These are phyloP conservation scores for Botrytis tulipae DNA, from an alignment of 2,329 filamentous ascomycete genomes.

Conservation along the genomic window DNA sequence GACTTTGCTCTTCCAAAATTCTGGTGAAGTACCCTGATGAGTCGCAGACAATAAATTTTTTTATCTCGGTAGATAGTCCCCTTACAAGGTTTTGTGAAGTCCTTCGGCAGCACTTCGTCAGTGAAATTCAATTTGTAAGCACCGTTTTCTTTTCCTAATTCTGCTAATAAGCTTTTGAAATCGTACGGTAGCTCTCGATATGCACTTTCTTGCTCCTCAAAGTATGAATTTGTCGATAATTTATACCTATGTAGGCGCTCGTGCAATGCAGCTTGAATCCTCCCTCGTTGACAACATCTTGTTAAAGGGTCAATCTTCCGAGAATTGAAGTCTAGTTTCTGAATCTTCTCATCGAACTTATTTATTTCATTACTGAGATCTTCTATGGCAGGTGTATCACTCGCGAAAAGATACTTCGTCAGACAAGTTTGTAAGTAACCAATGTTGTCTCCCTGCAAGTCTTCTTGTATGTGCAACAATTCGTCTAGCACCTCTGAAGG, in stretches of 20 bases:
- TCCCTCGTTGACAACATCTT: not conserved
- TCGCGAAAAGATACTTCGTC: not conserved
- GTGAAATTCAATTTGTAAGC: no score
- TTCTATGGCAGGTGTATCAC: not conserved
- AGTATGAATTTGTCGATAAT: not conserved
- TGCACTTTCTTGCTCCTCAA: not conserved
- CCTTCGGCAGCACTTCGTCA: not conserved
- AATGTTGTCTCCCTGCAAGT: not conserved
- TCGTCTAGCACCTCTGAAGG: not conserved
- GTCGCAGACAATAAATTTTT: not conserved
- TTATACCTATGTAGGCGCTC: not conserved
- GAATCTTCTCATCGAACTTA: not conserved
- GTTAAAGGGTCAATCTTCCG: not conserved
- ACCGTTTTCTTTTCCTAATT: not conserved
- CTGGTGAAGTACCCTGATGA: not conserved
- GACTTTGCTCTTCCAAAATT: not conserved
- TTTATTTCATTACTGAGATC: not conserved
- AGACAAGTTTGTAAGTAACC: not conserved
- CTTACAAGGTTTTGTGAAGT: not conserved
- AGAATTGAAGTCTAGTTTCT: rapidly evolving
- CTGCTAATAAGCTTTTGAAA: not conserved
- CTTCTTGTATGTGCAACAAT: not conserved
- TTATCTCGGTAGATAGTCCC: not conserved
- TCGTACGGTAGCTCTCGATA: not conserved
- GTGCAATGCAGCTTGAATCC: not conserved